phyloP scores from a whole-genome alignment of 495 filamentous ascomycete genomes.

The Annulohypoxylon bovei region DNA sequence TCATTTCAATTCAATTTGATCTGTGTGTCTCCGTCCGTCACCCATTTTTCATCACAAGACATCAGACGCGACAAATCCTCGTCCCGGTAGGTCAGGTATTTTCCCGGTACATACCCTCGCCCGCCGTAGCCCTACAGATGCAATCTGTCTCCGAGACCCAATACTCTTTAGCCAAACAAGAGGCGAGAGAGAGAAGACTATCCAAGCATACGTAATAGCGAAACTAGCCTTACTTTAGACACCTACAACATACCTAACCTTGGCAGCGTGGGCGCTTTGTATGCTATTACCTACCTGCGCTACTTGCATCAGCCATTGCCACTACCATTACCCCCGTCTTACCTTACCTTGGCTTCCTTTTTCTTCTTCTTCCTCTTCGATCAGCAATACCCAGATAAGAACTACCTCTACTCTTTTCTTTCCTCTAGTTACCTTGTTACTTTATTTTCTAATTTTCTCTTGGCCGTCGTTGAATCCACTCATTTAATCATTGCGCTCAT shows the following conservation, averaged over 20 bases:
- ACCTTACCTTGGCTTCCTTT: conserved; percentile 7
- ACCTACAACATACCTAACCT: conserved; percentile 16
- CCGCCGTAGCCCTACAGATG: conserved; percentile 24
- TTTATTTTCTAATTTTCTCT: background rate
- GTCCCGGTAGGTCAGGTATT: conserved; percentile 16
- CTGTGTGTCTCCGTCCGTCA: conserved; percentile 13
- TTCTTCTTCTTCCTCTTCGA: background rate
- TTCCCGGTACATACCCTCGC: background rate
- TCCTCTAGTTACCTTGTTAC: conserved; percentile 1
- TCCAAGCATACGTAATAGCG: conserved; percentile 30
- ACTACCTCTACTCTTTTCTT: conserved; percentile 9
- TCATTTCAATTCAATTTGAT: conserved; percentile 16
- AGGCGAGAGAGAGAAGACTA: background rate
- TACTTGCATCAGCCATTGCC: conserved; percentile 36
- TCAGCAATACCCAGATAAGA: conserved; percentile 26
- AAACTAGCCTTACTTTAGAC: conserved; percentile 18
- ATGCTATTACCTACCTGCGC: conserved; percentile 18
- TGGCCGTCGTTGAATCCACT: background rate
- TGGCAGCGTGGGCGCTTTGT: conserved; percentile 2
- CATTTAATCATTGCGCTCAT: conserved; percentile 10
- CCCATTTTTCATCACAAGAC: conserved; percentile 12
- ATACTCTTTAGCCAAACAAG: conserved; percentile 2
- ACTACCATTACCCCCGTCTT: conserved; percentile 22
- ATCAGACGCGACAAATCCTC: conserved; percentile 8
- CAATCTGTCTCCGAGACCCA: conserved; percentile 5